Evolutionary conservation across 306 rosid species (phyloP).

Genomic region (Quercus aquifolioides): DNA sequence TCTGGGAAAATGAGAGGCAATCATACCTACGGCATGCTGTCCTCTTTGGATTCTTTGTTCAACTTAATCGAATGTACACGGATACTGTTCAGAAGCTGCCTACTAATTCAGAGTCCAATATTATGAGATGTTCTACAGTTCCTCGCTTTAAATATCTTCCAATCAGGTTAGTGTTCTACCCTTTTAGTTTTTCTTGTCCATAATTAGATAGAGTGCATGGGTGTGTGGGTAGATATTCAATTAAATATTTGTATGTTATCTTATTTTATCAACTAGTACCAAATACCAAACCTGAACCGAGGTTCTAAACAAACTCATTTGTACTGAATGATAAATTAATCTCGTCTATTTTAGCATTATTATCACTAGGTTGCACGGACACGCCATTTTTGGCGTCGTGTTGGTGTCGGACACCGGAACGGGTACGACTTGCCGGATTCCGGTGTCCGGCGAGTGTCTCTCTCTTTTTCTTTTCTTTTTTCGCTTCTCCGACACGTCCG

Average conservation of each 20-base stretch:
- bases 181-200: slow-evolving; percentile 12
- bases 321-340: background rate
- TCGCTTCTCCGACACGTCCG: no score
- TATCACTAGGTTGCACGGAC: no score
- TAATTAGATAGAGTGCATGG: background rate
- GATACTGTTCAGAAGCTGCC: slow-evolving; percentile 92
- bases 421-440: no score
- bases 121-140: slow-evolving; percentile 89
- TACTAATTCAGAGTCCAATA: slow-evolving; percentile 93
- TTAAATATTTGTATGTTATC: background rate
- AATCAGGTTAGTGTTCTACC: slow-evolving; percentile 66
- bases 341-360: background rate
- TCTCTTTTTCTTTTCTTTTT: no score
- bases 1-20: slow-evolving; percentile 97
- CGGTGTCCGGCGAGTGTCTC: no score
- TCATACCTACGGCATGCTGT: slow-evolving; percentile 92
- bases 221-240: background rate
- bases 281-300: background rate
- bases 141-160: slow-evolving; percentile 99
- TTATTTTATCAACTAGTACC: background rate
- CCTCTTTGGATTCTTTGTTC: slow-evolving; percentile 97
- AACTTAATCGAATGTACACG: slow-evolving; percentile 84
- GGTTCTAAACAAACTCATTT: background rate
- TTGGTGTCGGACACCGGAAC: no score
- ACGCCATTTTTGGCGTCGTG: no score